Conservation (phyloP, 768 basidiomycete genomes). For the Termitomyces sp. region DNA sequence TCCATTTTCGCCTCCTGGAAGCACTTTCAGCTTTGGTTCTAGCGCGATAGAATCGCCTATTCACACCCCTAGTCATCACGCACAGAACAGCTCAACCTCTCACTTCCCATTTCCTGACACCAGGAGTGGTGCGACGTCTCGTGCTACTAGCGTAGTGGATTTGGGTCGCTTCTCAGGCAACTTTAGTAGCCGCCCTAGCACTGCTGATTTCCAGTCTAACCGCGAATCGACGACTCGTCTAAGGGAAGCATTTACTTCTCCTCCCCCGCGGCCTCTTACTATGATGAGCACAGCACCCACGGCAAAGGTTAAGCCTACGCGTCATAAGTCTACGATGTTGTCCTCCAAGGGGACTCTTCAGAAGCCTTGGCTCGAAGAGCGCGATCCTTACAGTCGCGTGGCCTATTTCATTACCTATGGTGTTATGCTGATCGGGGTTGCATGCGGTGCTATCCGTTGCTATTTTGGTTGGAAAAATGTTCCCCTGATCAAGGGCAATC, state of each 20-base stretch:
- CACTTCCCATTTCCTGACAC: slow-evolving; percentile 33
- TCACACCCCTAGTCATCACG: slow-evolving; percentile 20
- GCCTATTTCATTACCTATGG: slow-evolving; percentile 64
- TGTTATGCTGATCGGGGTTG: slow-evolving; percentile 55
- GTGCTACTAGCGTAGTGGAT: slow-evolving; percentile 39
- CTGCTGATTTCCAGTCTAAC: slow-evolving; percentile 25
- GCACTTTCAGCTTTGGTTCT: slow-evolving; percentile 39
- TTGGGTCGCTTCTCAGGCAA: slow-evolving; percentile 36
- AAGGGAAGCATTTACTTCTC: slow-evolving; percentile 58
- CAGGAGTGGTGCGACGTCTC: slow-evolving; percentile 33
- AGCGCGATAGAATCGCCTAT: slow-evolving; percentile 26
- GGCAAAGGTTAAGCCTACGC: slow-evolving; percentile 37
- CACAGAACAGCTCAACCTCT: slow-evolving; percentile 13
- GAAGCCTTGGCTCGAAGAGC: slow-evolving; percentile 64
- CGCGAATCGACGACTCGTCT: slow-evolving; percentile 35
- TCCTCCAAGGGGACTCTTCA: slow-evolving; percentile 25
- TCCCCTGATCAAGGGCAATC: slow-evolving; percentile 32
- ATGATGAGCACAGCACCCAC: slow-evolving; percentile 46
- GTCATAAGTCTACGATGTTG: slow-evolving; percentile 51
- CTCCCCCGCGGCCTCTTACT: slow-evolving; percentile 54
- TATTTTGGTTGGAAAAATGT: slow-evolving; percentile 58
- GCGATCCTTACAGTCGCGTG: slow-evolving; percentile 51
- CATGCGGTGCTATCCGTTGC: slow-evolving; percentile 46
- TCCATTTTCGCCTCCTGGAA: slow-evolving; percentile 52
- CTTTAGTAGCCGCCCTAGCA: slow-evolving; percentile 30